Evolutionary conservation across 768 basidiomycete genomes (phyloP), one percentile per base, ranked within the genome.

Genomic region (Boletus rubropictus): DNA sequence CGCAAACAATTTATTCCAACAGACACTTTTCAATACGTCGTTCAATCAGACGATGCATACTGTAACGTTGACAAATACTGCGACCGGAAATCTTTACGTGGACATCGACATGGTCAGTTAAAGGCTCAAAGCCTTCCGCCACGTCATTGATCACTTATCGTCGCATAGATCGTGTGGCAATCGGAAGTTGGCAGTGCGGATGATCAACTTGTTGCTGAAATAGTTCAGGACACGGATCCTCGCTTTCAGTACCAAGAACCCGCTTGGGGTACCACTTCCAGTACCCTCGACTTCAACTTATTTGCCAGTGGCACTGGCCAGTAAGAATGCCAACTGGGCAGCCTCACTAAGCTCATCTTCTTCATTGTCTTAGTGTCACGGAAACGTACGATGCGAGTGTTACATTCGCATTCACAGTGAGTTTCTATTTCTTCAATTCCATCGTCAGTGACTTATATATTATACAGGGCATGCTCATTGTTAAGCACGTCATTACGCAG

Each of bases 21-120:
- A 67, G 20, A 42, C 59, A 5, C 59, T 80, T n/a, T 79, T 72
- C 55, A 64, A 63, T 5, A 53, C 46, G 2, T 61, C 64, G 24
- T 53, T 79, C 41, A 35, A 46, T 4, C 60, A 70, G 34, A 68
- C 52, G 4, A 42, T 33, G 24, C 79, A 80, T 49, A 60, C 59
- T 0, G 61, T 78, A 6, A 52, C 42, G 12, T 5, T 67, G 39
- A 63, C 52, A 41, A 65, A 65, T 33, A 69, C 61, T 5, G 64
- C 73, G 22, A 56, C 61, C 3, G 71, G 70, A 42, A 36, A 50
- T 27, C 39, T 39, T 17, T 66, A 59, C 37, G 54, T 80, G 37
- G 79, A 77, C 52, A 59, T 80, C 21, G 78, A 80, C 46, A 76
- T 71, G 50, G 77, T 57, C 29, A 44, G 40, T 43, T 9, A 34